Base-by-base conservation (phyloP, 2,329 filamentous ascomycete species). In the Mycogone perniciosa region DNA sequence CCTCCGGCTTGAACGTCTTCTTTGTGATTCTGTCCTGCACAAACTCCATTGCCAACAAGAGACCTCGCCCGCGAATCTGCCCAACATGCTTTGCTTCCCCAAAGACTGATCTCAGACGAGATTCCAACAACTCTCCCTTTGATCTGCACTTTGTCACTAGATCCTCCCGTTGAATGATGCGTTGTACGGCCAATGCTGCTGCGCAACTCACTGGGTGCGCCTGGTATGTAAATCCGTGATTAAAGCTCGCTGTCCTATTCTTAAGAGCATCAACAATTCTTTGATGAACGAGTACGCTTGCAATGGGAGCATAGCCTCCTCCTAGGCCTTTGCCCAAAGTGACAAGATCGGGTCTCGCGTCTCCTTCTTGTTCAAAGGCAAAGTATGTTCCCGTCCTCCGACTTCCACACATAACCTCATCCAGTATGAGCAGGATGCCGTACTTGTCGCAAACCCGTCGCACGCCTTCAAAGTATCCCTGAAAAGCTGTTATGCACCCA, bases 321-420 rank as follows among this genome's bases (percentile, higher is more conserved):
- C 78, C 82, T 0, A 88, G 70, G 0, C 80, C 81, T 62, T 89
- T 88, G 0, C 81, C 85, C 7, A 86, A 68, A 0, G 82, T 81
- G 62, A 85, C 76, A 4, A 89, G 74, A 59, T 88, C 85, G 0
- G 85, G 85, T 2, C 48, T 48, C 1, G 74, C 71, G 5, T 79
- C 69, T 1, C 67, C 74, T 30, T 82, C 76, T 44, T 80, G 72
- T 57, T 85, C 73, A 76, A 80, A 87, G 1, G 80, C 79, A 66
- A 87, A 77, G 56, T 84, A 65, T 4, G 70, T 75, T 0, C 81
- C 82, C 0, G 74, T 76, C 1, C 82, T 70, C 1, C 83, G 82
- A 65, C 78, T 77, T 2, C 84, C 84, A 44, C 79, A 84, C 85
- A 90, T 88, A 41, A 89, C 76, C 46, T 92, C 88, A 60, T 93